Evolutionary conservation across 768 basidiomycete genomes (phyloP), one percentile per base, ranked within the genome.

Genomic region (Suillus decipiens): DNA sequence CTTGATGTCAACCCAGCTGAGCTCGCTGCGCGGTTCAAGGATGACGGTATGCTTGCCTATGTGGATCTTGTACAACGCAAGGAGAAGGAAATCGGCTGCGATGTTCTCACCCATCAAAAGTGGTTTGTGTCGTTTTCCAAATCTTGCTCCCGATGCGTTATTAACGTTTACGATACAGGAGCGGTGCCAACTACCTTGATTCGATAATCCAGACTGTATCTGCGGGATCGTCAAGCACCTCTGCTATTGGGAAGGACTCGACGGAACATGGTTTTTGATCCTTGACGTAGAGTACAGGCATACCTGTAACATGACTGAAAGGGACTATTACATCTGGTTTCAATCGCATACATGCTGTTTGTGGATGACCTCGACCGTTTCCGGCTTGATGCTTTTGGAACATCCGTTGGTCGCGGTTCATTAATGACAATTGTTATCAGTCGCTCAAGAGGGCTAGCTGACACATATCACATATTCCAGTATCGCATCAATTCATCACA

Each of bases 81-180:
- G 74, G 94, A 96, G 76, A 91, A 89, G 75, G 93, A 89, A 69
- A 85, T 95, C 58, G 90, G 90, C 39, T 91, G 90, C 64, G 94
- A 96, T 73, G 93, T 96, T 37, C 79, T 96, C 54, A 96, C 92
- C 3, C 94, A 96, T 75, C 94, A 96, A 78, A 96, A 95, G 82
- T 97, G 95, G 94, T 88, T 45, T 62, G 82, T 76, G 14, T 22
- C 34, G 3, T 39, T 42, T 47, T 31, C 45, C 22, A 28, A 33
- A 31, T 24, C 39, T 22, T 24, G 8, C 10, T 28, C 55, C 24
- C 55, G 22, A 56, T 24, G 5, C 39, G 55, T 24, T 39, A 15
- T 39, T 15, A 6, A 56, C 37, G 2, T 28, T 39, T 28, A 45
- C 54, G 28, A 43, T 67, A 8, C 69, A 92, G 90, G 90, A 94